Evolutionary conservation across 2,329 filamentous ascomycete species (phyloP).

Genomic region (Nigrograna mackinnonii): DNA sequence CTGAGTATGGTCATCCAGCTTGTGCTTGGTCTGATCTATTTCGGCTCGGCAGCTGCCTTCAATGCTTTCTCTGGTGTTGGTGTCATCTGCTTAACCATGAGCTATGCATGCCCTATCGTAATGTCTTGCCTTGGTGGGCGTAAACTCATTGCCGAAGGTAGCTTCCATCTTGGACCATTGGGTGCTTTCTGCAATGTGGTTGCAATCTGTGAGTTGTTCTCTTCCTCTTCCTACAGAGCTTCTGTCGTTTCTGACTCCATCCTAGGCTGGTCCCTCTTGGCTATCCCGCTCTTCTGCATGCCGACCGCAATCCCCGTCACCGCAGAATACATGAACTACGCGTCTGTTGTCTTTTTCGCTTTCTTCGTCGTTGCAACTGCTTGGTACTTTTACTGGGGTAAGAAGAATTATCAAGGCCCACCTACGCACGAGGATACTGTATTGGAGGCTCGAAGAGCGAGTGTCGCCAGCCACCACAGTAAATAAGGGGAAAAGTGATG

Average conservation of each 20-base stretch:
- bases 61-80: slow-evolving; percentile 73
- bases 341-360: slow-evolving; percentile 72
- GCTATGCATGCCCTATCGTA: slow-evolving; percentile 69
- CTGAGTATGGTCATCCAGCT: slow-evolving; percentile 69
- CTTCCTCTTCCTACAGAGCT: not conserved
- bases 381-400: slow-evolving; percentile 74
- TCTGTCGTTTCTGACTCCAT: not conserved
- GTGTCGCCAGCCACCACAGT: slow-evolving; percentile 16
- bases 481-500: no score
- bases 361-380: slow-evolving; percentile 63
- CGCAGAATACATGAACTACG: slow-evolving; percentile 69
- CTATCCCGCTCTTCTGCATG: slow-evolving; percentile 76
- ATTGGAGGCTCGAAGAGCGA: slow-evolving; percentile 34
- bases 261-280: slow-evolving; percentile 64
- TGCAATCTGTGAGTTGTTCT: slow-evolving; percentile 60
- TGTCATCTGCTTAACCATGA: slow-evolving; percentile 70
- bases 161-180: slow-evolving; percentile 65
- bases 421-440: slow-evolving; percentile 42
- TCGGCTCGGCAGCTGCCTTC: slow-evolving; percentile 71
- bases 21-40: slow-evolving; percentile 68
- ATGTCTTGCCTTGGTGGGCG: slow-evolving; percentile 66
- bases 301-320: slow-evolving; percentile 66
- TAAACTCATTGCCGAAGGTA: slow-evolving; percentile 59
- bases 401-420: slow-evolving; percentile 69
- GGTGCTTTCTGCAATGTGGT: slow-evolving; percentile 67